Conservation (phyloP, 306 rosid genomes). For the Trifolium fragiferum region DNA sequence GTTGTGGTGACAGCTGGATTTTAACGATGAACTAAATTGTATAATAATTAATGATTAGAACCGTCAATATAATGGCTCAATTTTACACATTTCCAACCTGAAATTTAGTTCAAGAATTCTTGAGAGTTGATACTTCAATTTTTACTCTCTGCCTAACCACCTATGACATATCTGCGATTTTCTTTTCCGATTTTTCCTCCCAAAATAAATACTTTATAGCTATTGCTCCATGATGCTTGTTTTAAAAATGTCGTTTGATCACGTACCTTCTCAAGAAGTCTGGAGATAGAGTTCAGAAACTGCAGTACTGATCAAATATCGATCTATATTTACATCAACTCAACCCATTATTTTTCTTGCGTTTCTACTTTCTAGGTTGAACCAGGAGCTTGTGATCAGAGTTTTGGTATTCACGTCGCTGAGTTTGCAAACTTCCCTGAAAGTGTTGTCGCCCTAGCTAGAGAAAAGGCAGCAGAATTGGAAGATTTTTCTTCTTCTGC, state of each 20-base stretch:
- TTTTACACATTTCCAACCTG: conserved; percentile 15
- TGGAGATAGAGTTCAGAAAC: conserved; percentile 31
- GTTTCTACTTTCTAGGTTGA: conserved; percentile 74
- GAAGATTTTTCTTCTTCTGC: conserved; percentile 88
- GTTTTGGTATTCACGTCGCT: conserved; percentile 98
- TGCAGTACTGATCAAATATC: conserved; percentile 21
- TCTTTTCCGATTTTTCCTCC: background rate
- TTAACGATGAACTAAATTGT: conserved; percentile 4
- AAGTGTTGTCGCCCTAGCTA: conserved; percentile 84
- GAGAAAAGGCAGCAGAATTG: conserved; percentile 95
- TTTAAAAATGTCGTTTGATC: conserved; percentile 1
- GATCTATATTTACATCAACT: conserved; percentile 24
- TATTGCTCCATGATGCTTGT: background rate
- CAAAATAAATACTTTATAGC: background rate
- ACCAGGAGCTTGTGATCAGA: conserved; percentile 98
- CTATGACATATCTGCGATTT: background rate
- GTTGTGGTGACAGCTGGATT: background rate
- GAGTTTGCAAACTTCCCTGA: conserved; percentile 97
- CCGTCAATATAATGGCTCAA: background rate
- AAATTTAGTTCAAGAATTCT: background rate
- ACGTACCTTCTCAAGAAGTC: conserved; percentile 21
- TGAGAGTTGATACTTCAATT: background rate
- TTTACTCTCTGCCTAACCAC: background rate
- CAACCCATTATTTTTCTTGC: conserved; percentile 29
- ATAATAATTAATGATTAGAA: background rate